These are phyloP conservation scores for Clarkia xantiana DNA, from an alignment of 345 rosid species.

Conservation along the genomic window DNA sequence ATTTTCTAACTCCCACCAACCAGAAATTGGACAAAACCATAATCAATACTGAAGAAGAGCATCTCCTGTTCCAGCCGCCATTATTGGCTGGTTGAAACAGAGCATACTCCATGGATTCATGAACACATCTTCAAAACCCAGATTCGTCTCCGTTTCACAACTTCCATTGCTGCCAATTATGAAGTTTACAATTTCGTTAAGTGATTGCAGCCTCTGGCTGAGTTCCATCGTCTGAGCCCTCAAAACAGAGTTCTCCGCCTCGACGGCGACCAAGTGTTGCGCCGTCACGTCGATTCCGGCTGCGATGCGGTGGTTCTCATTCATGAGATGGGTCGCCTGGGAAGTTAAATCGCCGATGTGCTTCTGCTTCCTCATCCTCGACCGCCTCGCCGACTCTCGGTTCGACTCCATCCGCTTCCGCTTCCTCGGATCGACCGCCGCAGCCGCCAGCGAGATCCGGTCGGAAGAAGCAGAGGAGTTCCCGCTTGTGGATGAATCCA, in stretches of 20 bases:
- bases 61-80: slow-evolving; percentile 11
- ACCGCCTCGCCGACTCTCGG: slow-evolving; percentile 34
- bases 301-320: slow-evolving; percentile 22
- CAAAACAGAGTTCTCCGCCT: slow-evolving; percentile 26
- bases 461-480: slow-evolving; percentile 9
- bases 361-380: slow-evolving; percentile 36
- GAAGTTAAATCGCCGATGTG: slow-evolving; percentile 23
- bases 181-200: slow-evolving; percentile 22
- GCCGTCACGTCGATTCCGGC: slow-evolving; percentile 16
- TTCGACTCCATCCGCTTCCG: slow-evolving; percentile 31
- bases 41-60: slow-evolving; percentile 13
- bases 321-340: slow-evolving; percentile 15
- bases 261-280: slow-evolving; percentile 15
- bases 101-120: slow-evolving; percentile 8
- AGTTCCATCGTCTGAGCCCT: slow-evolving; percentile 30
- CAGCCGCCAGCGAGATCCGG: not conserved
- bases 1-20: not conserved
- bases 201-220: slow-evolving; percentile 23
- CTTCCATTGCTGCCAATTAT: slow-evolving; percentile 2
- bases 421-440: slow-evolving; percentile 11
- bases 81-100: slow-evolving; percentile 12
- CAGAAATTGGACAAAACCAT: too few relatives aligned
- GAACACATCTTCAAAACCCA: slow-evolving; percentile 9
- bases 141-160: slow-evolving; percentile 1
- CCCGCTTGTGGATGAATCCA: slow-evolving; percentile 9